Evolutionary conservation across 2,329 filamentous ascomycete genomes (phyloP).

Genomic region (Teratosphaeria zuluensis): DNA sequence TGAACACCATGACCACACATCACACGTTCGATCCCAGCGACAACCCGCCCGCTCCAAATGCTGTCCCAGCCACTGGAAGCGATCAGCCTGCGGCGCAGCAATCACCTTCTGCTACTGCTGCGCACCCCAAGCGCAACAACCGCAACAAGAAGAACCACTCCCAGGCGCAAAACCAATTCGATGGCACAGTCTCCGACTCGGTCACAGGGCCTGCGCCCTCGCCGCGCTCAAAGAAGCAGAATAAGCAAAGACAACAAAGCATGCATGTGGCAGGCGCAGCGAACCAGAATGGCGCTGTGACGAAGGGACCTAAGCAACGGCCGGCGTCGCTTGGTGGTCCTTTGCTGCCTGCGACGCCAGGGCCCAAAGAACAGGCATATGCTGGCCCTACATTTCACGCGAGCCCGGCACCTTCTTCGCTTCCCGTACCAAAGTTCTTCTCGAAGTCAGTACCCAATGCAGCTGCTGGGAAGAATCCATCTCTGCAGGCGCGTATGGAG

Average conservation of each 20-base stretch:
- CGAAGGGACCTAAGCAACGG: conserved; percentile 21
- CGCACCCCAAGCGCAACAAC: conserved; percentile 24
- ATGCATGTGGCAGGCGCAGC: conserved; percentile 5
- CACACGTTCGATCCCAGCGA: background rate
- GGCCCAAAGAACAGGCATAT: conserved; percentile 52
- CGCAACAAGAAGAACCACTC: conserved; percentile 13
- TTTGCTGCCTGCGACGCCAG: conserved; percentile 31
- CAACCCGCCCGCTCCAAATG: background rate
- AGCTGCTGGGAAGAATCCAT: conserved; percentile 31
- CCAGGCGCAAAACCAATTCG: conserved; percentile 6
- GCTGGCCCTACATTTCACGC: conserved; percentile 92
- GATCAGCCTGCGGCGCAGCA: background rate
- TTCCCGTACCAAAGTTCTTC: conserved; percentile 84
- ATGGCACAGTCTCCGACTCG: conserved; percentile 20
- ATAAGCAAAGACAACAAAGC: conserved; percentile 14
- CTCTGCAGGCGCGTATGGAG: conserved; percentile 35
- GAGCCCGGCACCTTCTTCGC: conserved; percentile 78
- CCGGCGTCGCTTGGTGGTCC: conserved; percentile 35
- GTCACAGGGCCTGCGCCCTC: conserved; percentile 12
- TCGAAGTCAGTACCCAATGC: conserved; percentile 65
- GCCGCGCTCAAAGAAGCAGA: conserved; percentile 13
- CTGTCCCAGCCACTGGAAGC: background rate
- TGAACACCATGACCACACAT: background rate
- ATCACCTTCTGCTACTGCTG: conserved; percentile 13
- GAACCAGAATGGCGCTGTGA: conserved; percentile 11